These are phyloP conservation scores for Camellia sinensis DNA, from an alignment of 148 eudicot species.

Conservation along the genomic window DNA sequence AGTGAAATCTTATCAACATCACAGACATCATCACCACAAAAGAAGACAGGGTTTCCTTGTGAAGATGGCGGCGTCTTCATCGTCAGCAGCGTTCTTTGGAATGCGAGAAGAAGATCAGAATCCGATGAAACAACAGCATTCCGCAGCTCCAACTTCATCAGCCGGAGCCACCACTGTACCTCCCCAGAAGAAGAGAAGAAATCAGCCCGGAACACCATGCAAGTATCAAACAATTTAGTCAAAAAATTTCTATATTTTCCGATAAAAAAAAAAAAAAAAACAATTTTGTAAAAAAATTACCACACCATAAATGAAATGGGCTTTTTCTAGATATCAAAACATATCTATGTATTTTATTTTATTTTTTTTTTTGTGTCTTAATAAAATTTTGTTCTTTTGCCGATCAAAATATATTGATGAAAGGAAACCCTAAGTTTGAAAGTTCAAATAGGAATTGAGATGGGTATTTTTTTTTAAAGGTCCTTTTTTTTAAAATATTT, in stretches of 20 bases:
- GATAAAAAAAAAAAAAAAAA: neutral
- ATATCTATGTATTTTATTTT: neutral
- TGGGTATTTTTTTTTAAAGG: neutral
- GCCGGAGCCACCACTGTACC: conserved; percentile 7
- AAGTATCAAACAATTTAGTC: conserved; percentile 21
- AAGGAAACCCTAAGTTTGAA: conserved; percentile 14
- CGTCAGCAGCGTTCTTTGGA: conserved; percentile 28
- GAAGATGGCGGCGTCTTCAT: conserved; percentile 19
- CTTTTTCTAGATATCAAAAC: too few species aligned
- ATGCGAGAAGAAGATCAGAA: conserved; percentile 25
- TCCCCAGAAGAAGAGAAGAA: conserved; percentile 33
- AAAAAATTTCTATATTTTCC: neutral
- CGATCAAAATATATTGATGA: too few species aligned
- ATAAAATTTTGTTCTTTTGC: neutral
- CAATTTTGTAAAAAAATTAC: neutral
- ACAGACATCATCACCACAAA: neutral
- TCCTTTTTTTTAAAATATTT: neutral
- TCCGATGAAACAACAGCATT: conserved; percentile 25
- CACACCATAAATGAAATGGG: too few species aligned
- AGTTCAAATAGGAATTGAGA: neutral
- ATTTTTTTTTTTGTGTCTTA: too few species aligned
- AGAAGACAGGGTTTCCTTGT: neutral
- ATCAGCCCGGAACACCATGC: conserved; percentile 50
- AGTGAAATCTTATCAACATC: neutral
- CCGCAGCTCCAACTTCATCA: conserved; percentile 13